Evolutionary conservation across 768 basidiomycete genomes (phyloP).

Genomic region (Gloeostereum incarnatum): DNA sequence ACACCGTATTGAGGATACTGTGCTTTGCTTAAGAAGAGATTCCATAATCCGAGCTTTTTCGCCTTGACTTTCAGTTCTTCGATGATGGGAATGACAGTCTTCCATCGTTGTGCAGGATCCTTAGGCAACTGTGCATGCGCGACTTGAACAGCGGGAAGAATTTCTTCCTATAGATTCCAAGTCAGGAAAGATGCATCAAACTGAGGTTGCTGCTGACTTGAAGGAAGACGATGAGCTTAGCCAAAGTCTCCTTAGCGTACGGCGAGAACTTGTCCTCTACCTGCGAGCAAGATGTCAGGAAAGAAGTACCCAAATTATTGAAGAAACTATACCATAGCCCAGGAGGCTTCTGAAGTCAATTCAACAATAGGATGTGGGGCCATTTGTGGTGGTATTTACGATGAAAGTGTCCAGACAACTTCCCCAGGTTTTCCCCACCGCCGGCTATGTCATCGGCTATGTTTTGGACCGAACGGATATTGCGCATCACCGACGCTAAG

Average conservation of each 20-base stretch:
- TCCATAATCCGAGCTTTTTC: conserved; percentile 88
- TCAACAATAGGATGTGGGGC: conserved; percentile 61
- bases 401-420: too few species aligned
- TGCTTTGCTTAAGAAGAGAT: conserved; percentile 89
- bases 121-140: conserved; percentile 77
- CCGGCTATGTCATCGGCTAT: too few species aligned
- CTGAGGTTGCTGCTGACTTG: conserved; percentile 38
- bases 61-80: conserved; percentile 84
- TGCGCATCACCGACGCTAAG: too few species aligned
- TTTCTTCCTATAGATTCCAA: conserved; percentile 65
- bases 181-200: background rate
- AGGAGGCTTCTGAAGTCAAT: conserved; percentile 76
- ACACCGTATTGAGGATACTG: conserved; percentile 90
- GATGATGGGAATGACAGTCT: conserved; percentile 71
- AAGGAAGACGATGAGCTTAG: conserved; percentile 77
- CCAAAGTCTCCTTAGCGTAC: conserved; percentile 78
- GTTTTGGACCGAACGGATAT: too few species aligned
- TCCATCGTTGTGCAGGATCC: conserved; percentile 73
- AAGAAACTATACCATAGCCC: conserved; percentile 57
- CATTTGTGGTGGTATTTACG: conserved; percentile 31
- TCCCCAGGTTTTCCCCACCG: too few species aligned
- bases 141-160: conserved; percentile 68
- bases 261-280: conserved; percentile 91
- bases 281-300: conserved; percentile 21
- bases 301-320: background rate